Conservation (phyloP, 2,329 filamentous ascomycete species). For the Talaromyces atroroseus region DNA sequence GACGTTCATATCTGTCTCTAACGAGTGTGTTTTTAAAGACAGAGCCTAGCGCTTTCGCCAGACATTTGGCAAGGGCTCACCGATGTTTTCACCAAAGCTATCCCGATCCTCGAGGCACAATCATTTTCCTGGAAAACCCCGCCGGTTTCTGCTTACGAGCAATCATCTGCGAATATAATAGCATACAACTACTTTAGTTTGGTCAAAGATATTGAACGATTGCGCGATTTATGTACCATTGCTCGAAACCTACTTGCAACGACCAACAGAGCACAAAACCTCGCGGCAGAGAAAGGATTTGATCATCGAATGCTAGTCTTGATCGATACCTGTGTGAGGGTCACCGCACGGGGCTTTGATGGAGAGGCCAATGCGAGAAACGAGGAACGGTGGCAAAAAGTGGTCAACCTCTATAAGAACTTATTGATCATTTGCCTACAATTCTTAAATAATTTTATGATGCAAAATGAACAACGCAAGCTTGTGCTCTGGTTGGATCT, state of each 20-base stretch:
- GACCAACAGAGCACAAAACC: conserved; percentile 57
- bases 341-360: conserved; percentile 60
- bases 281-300: conserved; percentile 55
- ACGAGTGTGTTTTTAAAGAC: conserved; percentile 29
- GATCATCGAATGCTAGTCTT: conserved; percentile 58
- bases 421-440: conserved; percentile 61
- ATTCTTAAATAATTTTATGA: conserved; percentile 61
- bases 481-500: conserved; percentile 61
- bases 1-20: neutral
- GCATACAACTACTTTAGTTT: conserved; percentile 54
- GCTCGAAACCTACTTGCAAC: conserved; percentile 58
- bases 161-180: conserved; percentile 56
- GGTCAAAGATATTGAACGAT: conserved; percentile 57
- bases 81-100: conserved; percentile 53
- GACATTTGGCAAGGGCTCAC: conserved; percentile 57
- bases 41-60: conserved; percentile 52
- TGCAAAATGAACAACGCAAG: conserved; percentile 61
- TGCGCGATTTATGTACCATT: conserved; percentile 59
- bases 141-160: conserved; percentile 51
- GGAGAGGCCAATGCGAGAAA: conserved; percentile 57
- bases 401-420: conserved; percentile 61
- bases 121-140: conserved; percentile 58
- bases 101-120: conserved; percentile 56
- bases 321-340: conserved; percentile 59
- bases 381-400: conserved; percentile 61